Evolutionary conservation across 2,329 filamentous ascomycete genomes (phyloP).

Genomic region (Talaromyces sp.): DNA sequence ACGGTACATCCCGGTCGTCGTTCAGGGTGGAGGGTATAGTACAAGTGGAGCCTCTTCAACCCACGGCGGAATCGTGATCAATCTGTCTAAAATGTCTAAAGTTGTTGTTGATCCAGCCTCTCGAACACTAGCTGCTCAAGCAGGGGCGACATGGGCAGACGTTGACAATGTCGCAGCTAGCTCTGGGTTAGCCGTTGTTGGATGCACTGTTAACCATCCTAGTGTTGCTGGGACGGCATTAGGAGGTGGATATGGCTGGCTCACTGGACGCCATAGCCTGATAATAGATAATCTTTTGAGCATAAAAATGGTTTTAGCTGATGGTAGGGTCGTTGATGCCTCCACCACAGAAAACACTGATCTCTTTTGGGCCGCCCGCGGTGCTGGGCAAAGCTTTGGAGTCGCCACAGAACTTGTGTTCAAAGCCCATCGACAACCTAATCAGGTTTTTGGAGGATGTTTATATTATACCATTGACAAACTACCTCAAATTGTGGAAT

Average conservation of each 20-base stretch:
- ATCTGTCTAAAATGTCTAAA: constrained; percentile 49
- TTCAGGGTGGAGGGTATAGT: constrained; percentile 39
- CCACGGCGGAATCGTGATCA: constrained; percentile 53
- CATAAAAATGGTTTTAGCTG: constrained; percentile 45
- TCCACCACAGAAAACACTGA: constrained; percentile 29
- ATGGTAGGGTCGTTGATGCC: constrained; percentile 26
- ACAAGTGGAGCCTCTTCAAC: constrained; percentile 52
- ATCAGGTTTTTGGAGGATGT: constrained; percentile 56
- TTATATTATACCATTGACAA: constrained; percentile 41
- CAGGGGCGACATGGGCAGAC: constrained; percentile 53
- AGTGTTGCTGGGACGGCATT: constrained; percentile 37
- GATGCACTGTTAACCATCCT: constrained; percentile 32
- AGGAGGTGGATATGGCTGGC: constrained; percentile 35
- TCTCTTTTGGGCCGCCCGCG: constrained; percentile 39
- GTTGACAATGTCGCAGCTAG: constrained; percentile 51
- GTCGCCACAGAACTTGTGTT: constrained; percentile 27
- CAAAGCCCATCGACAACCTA: constrained; percentile 22
- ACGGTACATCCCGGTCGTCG: constrained; percentile 22
- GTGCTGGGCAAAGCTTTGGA: constrained; percentile 41
- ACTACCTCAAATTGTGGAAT: constrained; percentile 54
- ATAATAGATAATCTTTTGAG: constrained; percentile 48
- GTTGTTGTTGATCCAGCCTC: constrained; percentile 46
- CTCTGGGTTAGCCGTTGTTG: constrained; percentile 44
- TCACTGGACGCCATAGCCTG: constrained; percentile 47
- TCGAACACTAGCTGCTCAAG: constrained; percentile 47